Conservation (phyloP, 169 alveolate species). For the Pseudocohnilembus persalinus region DNA sequence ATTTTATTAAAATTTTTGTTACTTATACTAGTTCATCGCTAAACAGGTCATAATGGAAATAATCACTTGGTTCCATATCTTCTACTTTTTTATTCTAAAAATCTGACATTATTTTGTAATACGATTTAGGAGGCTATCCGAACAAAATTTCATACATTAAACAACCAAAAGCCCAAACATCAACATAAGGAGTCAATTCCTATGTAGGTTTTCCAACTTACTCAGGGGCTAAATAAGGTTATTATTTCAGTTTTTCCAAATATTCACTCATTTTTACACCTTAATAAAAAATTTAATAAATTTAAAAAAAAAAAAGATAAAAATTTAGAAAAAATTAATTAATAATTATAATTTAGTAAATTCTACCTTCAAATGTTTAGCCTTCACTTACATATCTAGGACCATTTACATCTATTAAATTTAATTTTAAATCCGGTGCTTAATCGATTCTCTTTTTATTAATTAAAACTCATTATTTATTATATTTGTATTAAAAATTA, state of each 20-base stretch:
- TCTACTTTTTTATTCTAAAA: too few relatives aligned
- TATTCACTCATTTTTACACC: background rate
- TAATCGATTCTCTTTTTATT: background rate
- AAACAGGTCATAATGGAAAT: constrained; percentile 16
- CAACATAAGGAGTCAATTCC: constrained; percentile 9
- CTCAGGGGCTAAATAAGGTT: constrained; percentile 24
- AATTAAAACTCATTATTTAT: too few relatives aligned
- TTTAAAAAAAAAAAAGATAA: too few relatives aligned
- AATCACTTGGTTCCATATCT: background rate
- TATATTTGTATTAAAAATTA: too few relatives aligned
- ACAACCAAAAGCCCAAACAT: constrained; percentile 22
- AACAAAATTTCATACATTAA: constrained; percentile 6
- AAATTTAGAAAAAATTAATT: too few relatives aligned
- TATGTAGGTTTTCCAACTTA: constrained; percentile 1
- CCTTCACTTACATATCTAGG: background rate
- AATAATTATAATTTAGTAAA: too few relatives aligned
- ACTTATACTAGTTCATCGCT: background rate
- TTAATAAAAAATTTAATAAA: too few relatives aligned
- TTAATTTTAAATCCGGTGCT: constrained; percentile 8
- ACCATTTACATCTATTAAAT: background rate
- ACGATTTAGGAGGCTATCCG: constrained; percentile 20
- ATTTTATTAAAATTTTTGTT: too few relatives aligned
- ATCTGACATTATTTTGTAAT: background rate
- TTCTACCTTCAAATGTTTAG: background rate
- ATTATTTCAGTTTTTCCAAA: background rate